Evolutionary conservation across 2,329 filamentous ascomycete genomes (phyloP), one percentile per base, ranked within the genome.

Genomic region (Lasiodiplodia theobromae): DNA sequence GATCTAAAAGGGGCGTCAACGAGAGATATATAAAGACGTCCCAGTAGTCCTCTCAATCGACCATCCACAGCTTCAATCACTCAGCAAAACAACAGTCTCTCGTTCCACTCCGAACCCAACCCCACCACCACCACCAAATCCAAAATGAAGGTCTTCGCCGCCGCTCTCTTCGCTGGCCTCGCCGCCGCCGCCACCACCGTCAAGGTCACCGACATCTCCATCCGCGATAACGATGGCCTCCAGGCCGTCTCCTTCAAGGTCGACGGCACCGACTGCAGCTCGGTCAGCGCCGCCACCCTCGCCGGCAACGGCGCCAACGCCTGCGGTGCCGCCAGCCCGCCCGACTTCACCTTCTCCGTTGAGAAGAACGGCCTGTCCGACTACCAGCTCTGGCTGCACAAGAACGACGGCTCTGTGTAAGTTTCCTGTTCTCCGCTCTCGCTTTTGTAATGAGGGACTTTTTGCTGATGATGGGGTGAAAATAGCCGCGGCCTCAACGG

Each of bases 151-250:
- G 6, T 56, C 53, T 37, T 28, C 53, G 18, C 53, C 28, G 21
- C 53, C 53, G 28, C 53, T 18, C 53, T 56, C 53, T 56, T 56
- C 53, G 28, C 28, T 18, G 51, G 51, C 51, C 34, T 38, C 38
- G 58, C 38, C 23, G 38, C 14, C 28, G 18, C 4, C 44, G 47
- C 31, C 57, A 14, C 60, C n/a, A 14, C 60, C n/a, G 52, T 31
- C 52, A 23, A 28, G 34, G 53, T 67, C 52, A 67, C 51, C 37
- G 64, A 67, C 64, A 37, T 67, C 18, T 58, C 34, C 64, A 67
- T 67, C 64, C 64, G 64, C 53, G 64, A 67, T 52, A 67, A 67
- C 64, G 11, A 57, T 37, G 64, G 64, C 52, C 53, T 67, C n/a
- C 63, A 56, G 63, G n/a, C 63, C 63, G 63, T 51, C 49, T 54